A percentile compares a stretch with the other conserved stretches of the same genome.
Conservation (phyloP, 164 flowering plant genomes). For the Vitis rotundifolia region DNA sequence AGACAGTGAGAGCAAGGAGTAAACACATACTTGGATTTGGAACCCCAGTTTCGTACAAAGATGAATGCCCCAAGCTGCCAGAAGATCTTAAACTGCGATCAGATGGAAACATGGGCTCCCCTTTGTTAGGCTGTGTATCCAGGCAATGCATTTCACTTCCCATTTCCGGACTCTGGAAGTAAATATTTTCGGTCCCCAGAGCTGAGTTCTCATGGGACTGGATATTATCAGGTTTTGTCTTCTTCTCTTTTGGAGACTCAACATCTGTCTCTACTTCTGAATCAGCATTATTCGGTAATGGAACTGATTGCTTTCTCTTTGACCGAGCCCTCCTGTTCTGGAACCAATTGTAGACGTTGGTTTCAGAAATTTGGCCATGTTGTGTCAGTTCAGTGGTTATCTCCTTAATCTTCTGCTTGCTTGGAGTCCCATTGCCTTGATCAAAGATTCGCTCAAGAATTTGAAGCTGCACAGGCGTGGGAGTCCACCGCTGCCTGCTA, state of each 20-base stretch:
- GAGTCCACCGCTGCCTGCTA: slow-evolving; percentile 96
- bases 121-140: slow-evolving; percentile 3
- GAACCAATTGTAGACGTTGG: slow-evolving; percentile 95
- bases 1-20: not conserved
- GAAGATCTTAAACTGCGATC: slow-evolving; percentile 10
- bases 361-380: slow-evolving; percentile 87
- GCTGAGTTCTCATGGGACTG: slow-evolving; percentile 12
- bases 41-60: slow-evolving; percentile 1
- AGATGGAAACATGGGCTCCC: slow-evolving; percentile 9
- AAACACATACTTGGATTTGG: slow-evolving; percentile 12
- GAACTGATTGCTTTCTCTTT: slow-evolving; percentile 58
- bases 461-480: slow-evolving; percentile 91
- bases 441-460: slow-evolving; percentile 88
- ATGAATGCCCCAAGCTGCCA: slow-evolving; percentile 5
- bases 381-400: slow-evolving; percentile 68
- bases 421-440: slow-evolving; percentile 90
- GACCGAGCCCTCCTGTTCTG: slow-evolving; percentile 95
- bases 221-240: slow-evolving; percentile 14
- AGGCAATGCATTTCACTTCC: slow-evolving; percentile 8
- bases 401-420: slow-evolving; percentile 69
- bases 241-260: slow-evolving; percentile 26
- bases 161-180: slow-evolving; percentile 21
- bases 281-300: slow-evolving; percentile 34
- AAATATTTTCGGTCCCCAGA: slow-evolving; percentile 8
- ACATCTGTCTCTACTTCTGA: slow-evolving; percentile 31